A percentile compares a stretch with the other conserved stretches of the same genome.
Conservation (phyloP, 2,329 filamentous ascomycete species). For the Pestalotiopsis sp. region DNA sequence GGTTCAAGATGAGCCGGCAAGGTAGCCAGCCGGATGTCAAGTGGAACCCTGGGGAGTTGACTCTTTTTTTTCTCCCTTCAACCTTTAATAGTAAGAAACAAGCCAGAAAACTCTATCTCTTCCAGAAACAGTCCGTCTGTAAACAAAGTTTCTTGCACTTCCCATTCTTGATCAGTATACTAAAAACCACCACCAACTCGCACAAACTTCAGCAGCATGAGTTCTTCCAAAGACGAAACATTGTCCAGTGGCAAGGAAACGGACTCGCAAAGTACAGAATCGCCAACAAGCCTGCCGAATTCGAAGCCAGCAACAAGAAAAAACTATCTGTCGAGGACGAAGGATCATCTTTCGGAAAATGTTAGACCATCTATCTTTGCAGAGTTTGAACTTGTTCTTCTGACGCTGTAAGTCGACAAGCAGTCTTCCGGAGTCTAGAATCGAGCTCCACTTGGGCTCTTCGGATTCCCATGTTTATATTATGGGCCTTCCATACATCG, state of each 20-base stretch:
- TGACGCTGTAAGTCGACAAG: constrained; percentile 43
- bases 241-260: not conserved
- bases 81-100: not conserved
- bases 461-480: not conserved
- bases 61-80: not conserved
- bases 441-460: not conserved
- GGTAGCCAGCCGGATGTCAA: not conserved
- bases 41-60: not conserved
- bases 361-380: constrained; percentile 44
- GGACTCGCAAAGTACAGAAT: not conserved
- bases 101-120: not conserved
- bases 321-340: constrained; percentile 22
- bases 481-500: no score
- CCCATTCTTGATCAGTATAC: not conserved
- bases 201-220: not conserved
- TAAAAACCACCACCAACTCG: not conserved
- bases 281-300: not conserved
- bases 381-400: constrained; percentile 48
- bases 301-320: not conserved
- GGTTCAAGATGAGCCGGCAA: not conserved
- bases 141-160: not conserved
- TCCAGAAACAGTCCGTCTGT: not conserved
- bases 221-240: not conserved
- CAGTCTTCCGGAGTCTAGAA: constrained; percentile 7
- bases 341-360: constrained; percentile 29